Percentiles rank a stretch among this genome's conserved stretches.
These are phyloP conservation scores for Chlorella sp. DNA, from an alignment of 139 green algal species.

Conservation along the genomic window DNA sequence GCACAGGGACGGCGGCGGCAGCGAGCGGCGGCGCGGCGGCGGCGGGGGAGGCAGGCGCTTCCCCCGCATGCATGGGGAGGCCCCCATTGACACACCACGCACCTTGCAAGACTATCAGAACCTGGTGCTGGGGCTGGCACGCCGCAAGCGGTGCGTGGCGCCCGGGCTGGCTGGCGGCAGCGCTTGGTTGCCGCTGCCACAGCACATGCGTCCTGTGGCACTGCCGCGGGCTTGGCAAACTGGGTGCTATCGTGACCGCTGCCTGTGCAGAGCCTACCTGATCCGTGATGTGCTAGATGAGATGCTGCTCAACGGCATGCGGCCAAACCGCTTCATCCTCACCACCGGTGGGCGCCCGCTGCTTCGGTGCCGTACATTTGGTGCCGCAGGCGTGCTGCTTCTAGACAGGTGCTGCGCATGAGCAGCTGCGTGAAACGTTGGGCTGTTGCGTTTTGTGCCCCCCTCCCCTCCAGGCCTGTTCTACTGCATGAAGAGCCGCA, in stretches of 20 bases:
- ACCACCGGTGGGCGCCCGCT: background rate
- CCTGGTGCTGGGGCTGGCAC: constrained; percentile 11
- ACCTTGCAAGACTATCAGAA: constrained; percentile 22
- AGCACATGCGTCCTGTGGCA: background rate
- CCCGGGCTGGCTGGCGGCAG: background rate
- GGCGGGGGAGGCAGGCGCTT: background rate
- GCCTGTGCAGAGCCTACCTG: constrained; percentile 26
- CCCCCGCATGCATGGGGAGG: background rate
- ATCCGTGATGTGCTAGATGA: constrained; percentile 42
- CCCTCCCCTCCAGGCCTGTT: constrained; percentile 17
- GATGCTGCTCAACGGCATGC: constrained; percentile 35
- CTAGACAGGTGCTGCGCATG: background rate
- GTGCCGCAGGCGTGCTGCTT: background rate
- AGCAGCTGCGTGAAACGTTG: background rate
- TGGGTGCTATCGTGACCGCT: background rate
- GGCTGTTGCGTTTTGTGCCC: background rate
- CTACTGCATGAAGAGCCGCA: constrained; percentile 29
- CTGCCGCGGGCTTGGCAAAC: background rate
- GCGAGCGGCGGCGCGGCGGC: background rate
- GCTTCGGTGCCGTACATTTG: background rate
- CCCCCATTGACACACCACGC: constrained; percentile 14
- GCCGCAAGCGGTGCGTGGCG: constrained; percentile 18
- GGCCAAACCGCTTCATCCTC: constrained; percentile 13
- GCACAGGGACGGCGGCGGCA: background rate
- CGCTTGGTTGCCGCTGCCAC: background rate